Base-by-base conservation (phyloP, 2,329 filamentous ascomycete genomes). In the Zelopaecilomyces penicillatus region DNA sequence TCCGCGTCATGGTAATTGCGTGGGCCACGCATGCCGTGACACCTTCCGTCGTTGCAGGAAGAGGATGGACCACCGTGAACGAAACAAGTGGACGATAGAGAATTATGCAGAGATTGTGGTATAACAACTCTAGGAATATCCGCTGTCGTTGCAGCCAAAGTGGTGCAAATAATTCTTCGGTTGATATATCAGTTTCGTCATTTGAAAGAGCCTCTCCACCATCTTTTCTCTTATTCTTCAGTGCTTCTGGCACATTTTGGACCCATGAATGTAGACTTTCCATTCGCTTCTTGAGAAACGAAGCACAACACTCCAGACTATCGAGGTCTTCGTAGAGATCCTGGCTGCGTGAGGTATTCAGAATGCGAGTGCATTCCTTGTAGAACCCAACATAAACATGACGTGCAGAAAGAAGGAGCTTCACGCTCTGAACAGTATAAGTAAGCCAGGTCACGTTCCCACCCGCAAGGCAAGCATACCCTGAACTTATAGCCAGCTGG, bases 91-190 rank as follows among this genome's bases (percentile, higher is more conserved):
- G 65, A 4, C 68, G 66, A 38, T 60, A 64, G 6, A 69, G 54
- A 43, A 63, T 65, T 26, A 61, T 53, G 34, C 46, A 53, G 6
- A 68, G 47, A 40, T 63, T 63, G 44, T 70, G 66, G 44, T 70
- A 70, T 27, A 60, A 52, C 2, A 69, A 49, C 44, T 71, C 67
- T 1, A 71, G 57, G n/a, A 65, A 56, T 0, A 71, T 44, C 3
- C 67, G 66, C 40, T 59, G 56, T 3, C 55, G 60, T 47, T 68
- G 65, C 2, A 70, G 56, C 68, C 68, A 70, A 1, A 56, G 48
- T 1, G 68, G 66, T 1, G 63, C 60, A 38, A 64, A 64, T 9
- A 57, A 51, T 8, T 56, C 47, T 9, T 57, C 44, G 8, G 12
- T 12, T 12, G 12, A 34, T 12, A 46, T 19, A 19, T 19, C 19